Conservation (phyloP, 2,329 filamentous ascomycete species). For the Amauroascus niger region DNA sequence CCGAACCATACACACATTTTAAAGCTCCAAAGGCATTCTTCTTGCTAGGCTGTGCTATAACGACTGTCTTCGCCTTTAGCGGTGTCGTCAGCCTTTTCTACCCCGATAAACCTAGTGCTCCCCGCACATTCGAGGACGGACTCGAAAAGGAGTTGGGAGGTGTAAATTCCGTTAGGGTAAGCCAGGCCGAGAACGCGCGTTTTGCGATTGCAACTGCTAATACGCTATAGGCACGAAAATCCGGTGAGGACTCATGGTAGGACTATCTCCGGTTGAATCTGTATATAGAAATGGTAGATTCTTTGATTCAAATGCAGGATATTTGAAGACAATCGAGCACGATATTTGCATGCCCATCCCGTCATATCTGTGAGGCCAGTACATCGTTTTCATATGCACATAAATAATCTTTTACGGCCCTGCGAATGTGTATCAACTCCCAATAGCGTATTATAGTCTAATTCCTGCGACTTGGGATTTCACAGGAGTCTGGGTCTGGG, state of each 20-base stretch:
- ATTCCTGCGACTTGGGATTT: no score
- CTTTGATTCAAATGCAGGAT: background rate
- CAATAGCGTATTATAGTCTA: background rate
- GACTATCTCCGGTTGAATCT: background rate
- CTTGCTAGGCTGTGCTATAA: slow-evolving; percentile 60
- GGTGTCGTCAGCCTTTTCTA: slow-evolving; percentile 61
- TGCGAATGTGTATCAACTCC: background rate
- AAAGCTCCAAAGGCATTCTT: slow-evolving; percentile 59
- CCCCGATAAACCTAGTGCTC: slow-evolving; percentile 60
- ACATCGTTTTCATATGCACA: no score
- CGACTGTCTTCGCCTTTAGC: slow-evolving; percentile 52
- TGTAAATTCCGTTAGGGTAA: slow-evolving; percentile 54
- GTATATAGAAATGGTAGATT: slow-evolving; percentile 11
- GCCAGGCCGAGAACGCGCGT: slow-evolving; percentile 27
- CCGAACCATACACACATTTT: slow-evolving; percentile 80
- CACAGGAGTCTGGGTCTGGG: background rate
- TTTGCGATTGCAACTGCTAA: slow-evolving; percentile 1
- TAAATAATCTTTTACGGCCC: background rate
- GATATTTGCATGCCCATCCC: background rate
- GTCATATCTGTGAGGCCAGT: background rate
- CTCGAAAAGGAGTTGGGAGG: slow-evolving; percentile 68
- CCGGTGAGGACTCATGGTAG: slow-evolving; percentile 22
- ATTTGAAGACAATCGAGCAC: background rate
- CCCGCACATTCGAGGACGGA: slow-evolving; percentile 59
- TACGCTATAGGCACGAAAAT: slow-evolving; percentile 30